phyloP scores from a whole-genome alignment of 2,329 filamentous ascomycete species.

The Aspergillus fijiensis region DNA sequence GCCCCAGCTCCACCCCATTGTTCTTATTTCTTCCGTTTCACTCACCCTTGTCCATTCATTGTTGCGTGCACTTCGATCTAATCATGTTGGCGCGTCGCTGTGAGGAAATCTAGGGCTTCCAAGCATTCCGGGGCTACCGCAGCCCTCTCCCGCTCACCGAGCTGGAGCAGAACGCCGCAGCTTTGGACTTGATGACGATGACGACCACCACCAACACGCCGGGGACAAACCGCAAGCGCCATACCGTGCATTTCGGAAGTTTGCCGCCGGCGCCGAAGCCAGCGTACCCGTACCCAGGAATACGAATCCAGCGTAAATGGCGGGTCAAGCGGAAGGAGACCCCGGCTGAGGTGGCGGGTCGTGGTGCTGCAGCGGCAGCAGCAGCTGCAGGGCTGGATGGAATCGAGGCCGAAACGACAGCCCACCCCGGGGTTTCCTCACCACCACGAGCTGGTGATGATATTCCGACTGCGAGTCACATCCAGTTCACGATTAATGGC shows the following conservation, averaged over 20 bases:
- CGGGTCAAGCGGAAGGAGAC: conserved; percentile 9
- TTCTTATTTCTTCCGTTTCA: too few species aligned
- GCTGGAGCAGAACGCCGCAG: conserved; percentile 17
- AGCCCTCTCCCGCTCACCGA: conserved; percentile 25
- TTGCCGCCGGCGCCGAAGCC: conserved; percentile 14
- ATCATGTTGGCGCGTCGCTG: too few species aligned
- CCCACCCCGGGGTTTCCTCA: background rate
- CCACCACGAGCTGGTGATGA: background rate
- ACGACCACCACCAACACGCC: background rate
- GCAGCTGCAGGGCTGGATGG: too few species aligned
- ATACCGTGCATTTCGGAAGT: conserved; percentile 25
- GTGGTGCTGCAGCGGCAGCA: too few species aligned
- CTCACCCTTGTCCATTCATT: too few species aligned
- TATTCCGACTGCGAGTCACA: background rate
- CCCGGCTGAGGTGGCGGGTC: background rate
- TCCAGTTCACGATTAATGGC: conserved; percentile 1
- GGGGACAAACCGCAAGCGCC: conserved; percentile 17
- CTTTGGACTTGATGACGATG: conserved; percentile 16
- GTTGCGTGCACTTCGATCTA: background rate
- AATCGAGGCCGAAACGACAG: background rate
- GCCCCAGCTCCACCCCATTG: too few species aligned
- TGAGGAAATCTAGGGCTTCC: conserved; percentile 23
- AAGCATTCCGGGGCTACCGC: conserved; percentile 29
- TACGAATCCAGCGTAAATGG: conserved; percentile 7
- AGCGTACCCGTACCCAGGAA: conserved; percentile 5